Base-by-base conservation (phyloP, 2,329 filamentous ascomycete species). In the Calycina herbarum region DNA sequence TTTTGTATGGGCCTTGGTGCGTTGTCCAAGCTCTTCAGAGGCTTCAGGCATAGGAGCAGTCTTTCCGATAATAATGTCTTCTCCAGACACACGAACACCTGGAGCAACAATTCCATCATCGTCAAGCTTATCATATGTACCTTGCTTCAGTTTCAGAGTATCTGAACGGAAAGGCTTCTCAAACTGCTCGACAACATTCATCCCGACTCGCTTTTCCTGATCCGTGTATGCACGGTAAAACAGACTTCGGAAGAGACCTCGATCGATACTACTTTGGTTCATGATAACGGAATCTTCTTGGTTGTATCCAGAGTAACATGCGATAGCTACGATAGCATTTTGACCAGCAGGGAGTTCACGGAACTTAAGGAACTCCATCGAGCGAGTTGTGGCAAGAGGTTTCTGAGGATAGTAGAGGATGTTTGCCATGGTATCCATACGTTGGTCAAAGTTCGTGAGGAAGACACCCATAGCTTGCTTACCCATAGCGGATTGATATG, bases 241-340 rank as follows among this genome's bases (percentile, higher is more conserved):
- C 63, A 99, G 81, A 85, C 93, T 97, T 75, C 96, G 88, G 89
- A 99, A 99, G 4, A 99, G 84, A 69, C 95, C 95, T 75, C 95
- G 91, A 78, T 99, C 95, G 74, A 99, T 98, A 79, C 93, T 97
- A 81, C 93, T 97, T 82, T 99, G 95, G 79, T 99, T 99, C 95
- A 99, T 98, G 75, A 99, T 97, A 72, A 99, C 94, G 71, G 95
- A 99, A 88, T 99, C 95, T 93, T 99, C 95, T 78, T 99, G 96
- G 79, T 99, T 99, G 83, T 99, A 99, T 67, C 95, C 95, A 63
- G 94, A 97, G 80, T 99, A 99, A 78, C 92, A 96, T 66, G 93
- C 89, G 79, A 99, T 99, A 51, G 95, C 96, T 13, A 99, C 95
- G 73, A 99, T 99, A 24, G 95, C 95, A 75, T 99, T 99, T 78